Evolutionary conservation across 2,329 filamentous ascomycete species (phyloP).

Genomic region (Diplodia intermedia): DNA sequence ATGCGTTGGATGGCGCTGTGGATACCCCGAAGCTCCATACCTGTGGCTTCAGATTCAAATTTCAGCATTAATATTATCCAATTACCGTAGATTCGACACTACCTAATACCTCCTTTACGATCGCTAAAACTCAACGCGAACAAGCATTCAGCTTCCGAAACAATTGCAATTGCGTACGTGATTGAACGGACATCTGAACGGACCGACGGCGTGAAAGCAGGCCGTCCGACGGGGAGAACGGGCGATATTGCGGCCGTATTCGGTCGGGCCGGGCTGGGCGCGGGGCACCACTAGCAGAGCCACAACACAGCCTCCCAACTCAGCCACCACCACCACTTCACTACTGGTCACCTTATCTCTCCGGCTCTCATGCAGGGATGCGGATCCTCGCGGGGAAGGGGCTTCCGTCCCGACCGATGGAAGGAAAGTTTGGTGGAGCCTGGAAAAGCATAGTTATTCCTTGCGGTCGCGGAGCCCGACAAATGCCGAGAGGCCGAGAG

Average conservation of each 20-base stretch:
- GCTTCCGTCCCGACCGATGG: not conserved
- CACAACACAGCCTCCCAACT: slow-evolving; percentile 19
- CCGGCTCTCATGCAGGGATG: not conserved
- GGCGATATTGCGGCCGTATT: slow-evolving; percentile 1
- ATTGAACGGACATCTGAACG: not conserved
- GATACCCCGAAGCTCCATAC: slow-evolving; percentile 13
- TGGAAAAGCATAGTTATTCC: not conserved
- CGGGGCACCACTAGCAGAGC: slow-evolving; percentile 7
- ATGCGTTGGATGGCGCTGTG: not conserved
- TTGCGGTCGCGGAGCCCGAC: not conserved
- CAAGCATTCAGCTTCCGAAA: not conserved
- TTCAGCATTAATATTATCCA: not conserved
- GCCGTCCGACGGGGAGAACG: not conserved
- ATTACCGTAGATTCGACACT: not conserved
- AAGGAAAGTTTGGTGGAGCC: slow-evolving; percentile 1
- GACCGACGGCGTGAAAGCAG: not conserved
- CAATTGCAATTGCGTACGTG: not conserved
- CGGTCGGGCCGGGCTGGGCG: not conserved
- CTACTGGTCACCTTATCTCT: slow-evolving; percentile 7
- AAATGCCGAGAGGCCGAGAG: not conserved
- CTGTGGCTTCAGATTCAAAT: not conserved
- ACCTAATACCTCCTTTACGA: not conserved
- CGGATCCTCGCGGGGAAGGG: slow-evolving; percentile 7
- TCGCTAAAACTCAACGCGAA: not conserved
- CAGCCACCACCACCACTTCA: not conserved